Conservation (phyloP, 2,329 filamentous ascomycete species). For the Epichloe aotearoae region DNA sequence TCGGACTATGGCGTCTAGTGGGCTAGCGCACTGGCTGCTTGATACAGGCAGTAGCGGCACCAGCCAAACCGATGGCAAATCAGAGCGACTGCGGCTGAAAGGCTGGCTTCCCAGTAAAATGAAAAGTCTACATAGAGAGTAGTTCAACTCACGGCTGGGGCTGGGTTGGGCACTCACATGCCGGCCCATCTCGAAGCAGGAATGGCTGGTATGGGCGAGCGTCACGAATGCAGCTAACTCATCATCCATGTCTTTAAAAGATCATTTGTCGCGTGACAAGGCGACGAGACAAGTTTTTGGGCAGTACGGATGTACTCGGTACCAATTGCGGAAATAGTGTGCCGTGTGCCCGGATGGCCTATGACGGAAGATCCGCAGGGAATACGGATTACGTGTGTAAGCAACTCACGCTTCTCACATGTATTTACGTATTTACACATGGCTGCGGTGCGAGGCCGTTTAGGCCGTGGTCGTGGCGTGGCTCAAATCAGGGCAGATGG, state of each 20-base stretch:
- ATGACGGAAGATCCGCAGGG: too few species aligned
- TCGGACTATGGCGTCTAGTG: conserved; percentile 21
- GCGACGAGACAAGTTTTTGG: not conserved
- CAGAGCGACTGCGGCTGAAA: conserved; percentile 10
- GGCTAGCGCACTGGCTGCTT: conserved; percentile 30
- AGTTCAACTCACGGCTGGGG: not conserved
- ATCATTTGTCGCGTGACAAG: not conserved
- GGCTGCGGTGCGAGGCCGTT: not conserved
- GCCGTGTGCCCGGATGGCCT: too few species aligned
- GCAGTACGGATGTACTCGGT: too few species aligned
- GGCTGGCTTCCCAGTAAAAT: conserved; percentile 14
- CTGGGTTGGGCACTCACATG: not conserved
- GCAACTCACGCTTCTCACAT: not conserved
- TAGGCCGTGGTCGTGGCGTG: not conserved
- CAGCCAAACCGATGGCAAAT: not conserved
- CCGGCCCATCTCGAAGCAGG: not conserved
- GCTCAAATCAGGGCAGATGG: conserved; percentile 1
- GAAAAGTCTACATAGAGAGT: conserved; percentile 1
- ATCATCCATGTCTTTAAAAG: not conserved
- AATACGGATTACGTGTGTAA: too few species aligned
- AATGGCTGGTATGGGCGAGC: not conserved
- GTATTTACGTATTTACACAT: not conserved
- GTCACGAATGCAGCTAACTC: not conserved
- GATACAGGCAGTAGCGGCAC: conserved; percentile 9
- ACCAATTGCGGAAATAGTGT: too few species aligned